phyloP scores from a whole-genome alignment of 352 stramenopile species.

The Pythium folliculosum region DNA sequence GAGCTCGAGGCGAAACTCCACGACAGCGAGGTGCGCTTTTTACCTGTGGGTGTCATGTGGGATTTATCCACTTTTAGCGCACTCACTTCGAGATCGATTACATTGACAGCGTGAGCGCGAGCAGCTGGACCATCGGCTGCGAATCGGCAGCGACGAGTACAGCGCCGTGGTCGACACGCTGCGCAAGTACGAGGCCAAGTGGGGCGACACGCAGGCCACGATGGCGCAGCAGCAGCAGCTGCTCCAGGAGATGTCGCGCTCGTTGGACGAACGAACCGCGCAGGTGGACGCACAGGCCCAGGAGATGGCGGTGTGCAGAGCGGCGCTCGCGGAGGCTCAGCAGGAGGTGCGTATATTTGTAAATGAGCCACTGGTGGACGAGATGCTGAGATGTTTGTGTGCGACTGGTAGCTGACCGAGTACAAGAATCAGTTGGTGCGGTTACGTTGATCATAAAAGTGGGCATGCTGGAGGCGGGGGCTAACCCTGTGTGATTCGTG shows the following conservation, averaged over 20 bases:
- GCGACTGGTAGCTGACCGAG: neutral
- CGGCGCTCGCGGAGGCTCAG: neutral
- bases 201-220: constrained; percentile 32
- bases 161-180: constrained; percentile 14
- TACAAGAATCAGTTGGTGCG: constrained; percentile 17
- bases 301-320: constrained; percentile 1
- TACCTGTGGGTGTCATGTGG: neutral
- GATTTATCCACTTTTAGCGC: neutral
- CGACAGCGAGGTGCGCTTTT: neutral
- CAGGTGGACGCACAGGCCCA: constrained; percentile 6
- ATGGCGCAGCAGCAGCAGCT: constrained; percentile 44
- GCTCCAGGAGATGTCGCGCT: constrained; percentile 39
- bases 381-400: neutral
- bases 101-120: constrained; percentile 6
- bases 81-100: neutral
- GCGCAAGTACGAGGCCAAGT: constrained; percentile 50
- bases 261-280: constrained; percentile 15
- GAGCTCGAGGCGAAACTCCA: neutral
- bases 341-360: constrained; percentile 18
- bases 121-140: constrained; percentile 12
- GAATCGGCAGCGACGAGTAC: constrained; percentile 7
- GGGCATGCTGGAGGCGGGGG: too few relatives aligned
- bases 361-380: too few relatives aligned
- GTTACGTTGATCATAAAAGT: too few relatives aligned
- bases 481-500: too few relatives aligned